Conservation (phyloP, 1,139 yeast species). For the Yamadazyma atlantica region DNA sequence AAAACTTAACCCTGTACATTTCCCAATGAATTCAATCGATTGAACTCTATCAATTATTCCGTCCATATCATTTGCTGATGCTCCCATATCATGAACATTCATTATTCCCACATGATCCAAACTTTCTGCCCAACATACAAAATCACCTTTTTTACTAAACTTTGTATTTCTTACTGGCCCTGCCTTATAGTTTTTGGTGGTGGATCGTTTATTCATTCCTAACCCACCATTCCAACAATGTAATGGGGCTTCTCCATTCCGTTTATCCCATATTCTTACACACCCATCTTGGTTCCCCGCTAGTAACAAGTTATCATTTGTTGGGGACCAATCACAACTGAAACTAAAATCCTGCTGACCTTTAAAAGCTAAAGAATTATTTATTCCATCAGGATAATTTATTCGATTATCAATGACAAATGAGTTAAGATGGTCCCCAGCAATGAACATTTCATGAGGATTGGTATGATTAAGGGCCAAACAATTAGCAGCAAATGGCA, state of each 20-base stretch:
- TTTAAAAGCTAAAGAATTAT: conserved; percentile 15
- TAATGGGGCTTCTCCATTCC: conserved; percentile 27
- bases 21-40: conserved; percentile 55
- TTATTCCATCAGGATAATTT: conserved; percentile 8
- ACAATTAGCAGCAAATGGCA: conserved; percentile 55
- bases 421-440: conserved; percentile 50
- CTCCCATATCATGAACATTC: conserved; percentile 30
- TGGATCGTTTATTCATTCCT: conserved; percentile 18
- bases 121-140: conserved; percentile 58
- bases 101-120: conserved; percentile 58
- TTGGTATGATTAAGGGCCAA: conserved; percentile 39
- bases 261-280: conserved; percentile 53
- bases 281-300: conserved; percentile 67
- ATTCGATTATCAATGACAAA: conserved; percentile 46
- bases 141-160: conserved; percentile 47
- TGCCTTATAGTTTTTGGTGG: conserved; percentile 18
- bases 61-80: conserved; percentile 11
- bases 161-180: conserved; percentile 56
- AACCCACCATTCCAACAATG: conserved; percentile 38
- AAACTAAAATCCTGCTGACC: conserved; percentile 61
- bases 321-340: conserved; percentile 59
- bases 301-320: conserved; percentile 41
- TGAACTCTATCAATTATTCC: conserved; percentile 34
- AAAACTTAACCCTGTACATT: conserved; percentile 56
- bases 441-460: conserved; percentile 40